Conservation (phyloP, 352 stramenopile species). For the Hyaloperonospora arabidopsidis region DNA sequence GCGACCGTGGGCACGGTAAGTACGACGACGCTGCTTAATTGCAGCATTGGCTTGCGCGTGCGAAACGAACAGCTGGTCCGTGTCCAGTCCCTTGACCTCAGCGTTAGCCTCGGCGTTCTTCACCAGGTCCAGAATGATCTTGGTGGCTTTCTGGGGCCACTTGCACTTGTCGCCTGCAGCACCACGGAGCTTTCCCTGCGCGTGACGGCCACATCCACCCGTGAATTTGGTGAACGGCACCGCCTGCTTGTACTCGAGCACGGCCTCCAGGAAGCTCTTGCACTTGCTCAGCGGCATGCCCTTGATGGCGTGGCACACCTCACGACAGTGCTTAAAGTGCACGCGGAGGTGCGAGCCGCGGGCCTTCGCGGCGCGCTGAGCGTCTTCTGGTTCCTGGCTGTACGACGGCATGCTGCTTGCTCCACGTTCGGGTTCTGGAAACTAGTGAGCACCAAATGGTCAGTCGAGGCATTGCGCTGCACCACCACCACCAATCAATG, state of each 20-base stretch:
- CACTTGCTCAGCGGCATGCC: slow-evolving; percentile 94
- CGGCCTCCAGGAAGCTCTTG: slow-evolving; percentile 93
- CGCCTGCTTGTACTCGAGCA: slow-evolving; percentile 96
- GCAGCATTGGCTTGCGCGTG: slow-evolving; percentile 97
- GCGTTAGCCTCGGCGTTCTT: slow-evolving; percentile 99
- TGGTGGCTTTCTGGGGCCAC: slow-evolving; percentile 98
- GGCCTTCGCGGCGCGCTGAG: slow-evolving; percentile 88
- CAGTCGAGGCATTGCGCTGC: slow-evolving; percentile 15
- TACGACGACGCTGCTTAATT: slow-evolving; percentile 96
- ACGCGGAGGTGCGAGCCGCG: slow-evolving; percentile 95
- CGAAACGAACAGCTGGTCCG: slow-evolving; percentile 93
- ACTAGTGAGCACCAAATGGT: slow-evolving; percentile 31
- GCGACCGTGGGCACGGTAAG: slow-evolving; percentile 96
- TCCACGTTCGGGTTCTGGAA: slow-evolving; percentile 79
- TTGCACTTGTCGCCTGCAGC: slow-evolving; percentile 95
- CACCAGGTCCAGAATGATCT: slow-evolving; percentile 97
- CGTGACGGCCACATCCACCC: slow-evolving; percentile 95
- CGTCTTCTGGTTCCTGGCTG: slow-evolving; percentile 88
- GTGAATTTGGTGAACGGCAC: slow-evolving; percentile 99
- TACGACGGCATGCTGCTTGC: slow-evolving; percentile 80
- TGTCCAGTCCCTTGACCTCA: slow-evolving; percentile 96
- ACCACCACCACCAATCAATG: slow-evolving; percentile 67
- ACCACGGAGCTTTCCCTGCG: slow-evolving; percentile 93
- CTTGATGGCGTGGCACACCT: slow-evolving; percentile 97
- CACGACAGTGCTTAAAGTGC: slow-evolving; percentile 99